Evolutionary conservation across 2,329 filamentous ascomycete species (phyloP).

Genomic region (Curvularia spicifera): DNA sequence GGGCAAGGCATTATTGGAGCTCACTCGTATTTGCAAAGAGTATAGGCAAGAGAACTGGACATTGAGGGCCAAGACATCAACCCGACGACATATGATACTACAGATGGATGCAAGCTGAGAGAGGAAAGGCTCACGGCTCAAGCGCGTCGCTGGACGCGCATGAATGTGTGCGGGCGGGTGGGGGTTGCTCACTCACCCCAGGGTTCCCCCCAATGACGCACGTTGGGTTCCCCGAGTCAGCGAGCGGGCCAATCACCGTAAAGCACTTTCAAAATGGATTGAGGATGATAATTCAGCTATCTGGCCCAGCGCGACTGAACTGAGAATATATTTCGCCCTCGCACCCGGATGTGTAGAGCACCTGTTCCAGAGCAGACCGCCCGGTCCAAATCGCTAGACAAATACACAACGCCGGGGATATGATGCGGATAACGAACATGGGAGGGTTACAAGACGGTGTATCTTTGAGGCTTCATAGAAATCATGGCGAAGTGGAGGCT

Average conservation of each 20-base stretch:
- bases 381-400: conserved; percentile 33
- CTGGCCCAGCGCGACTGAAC: conserved; percentile 30
- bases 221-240: conserved; percentile 8
- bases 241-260: conserved; percentile 3
- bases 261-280: conserved; percentile 14
- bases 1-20: conserved; percentile 25
- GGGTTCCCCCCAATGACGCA: conserved; percentile 25
- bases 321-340: conserved; percentile 21
- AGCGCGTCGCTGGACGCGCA: conserved; percentile 17
- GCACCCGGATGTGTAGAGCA: conserved; percentile 21
- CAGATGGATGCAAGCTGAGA: conserved; percentile 11
- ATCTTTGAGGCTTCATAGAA: conserved; percentile 50
- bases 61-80: neutral
- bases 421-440: conserved; percentile 48
- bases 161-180: conserved; percentile 1
- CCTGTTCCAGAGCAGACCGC: conserved; percentile 25
- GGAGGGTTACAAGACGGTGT: conserved; percentile 52
- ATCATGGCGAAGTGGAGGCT: conserved; percentile 42
- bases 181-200: conserved; percentile 10
- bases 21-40: conserved; percentile 21
- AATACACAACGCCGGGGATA: conserved; percentile 51
- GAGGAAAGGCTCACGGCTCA: conserved; percentile 12
- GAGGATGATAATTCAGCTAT: conserved; percentile 35
- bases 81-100: conserved; percentile 17
- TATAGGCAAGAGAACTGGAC: neutral